phyloP scores from a whole-genome alignment of 345 rosid species.

The Syzygium aromaticum region DNA sequence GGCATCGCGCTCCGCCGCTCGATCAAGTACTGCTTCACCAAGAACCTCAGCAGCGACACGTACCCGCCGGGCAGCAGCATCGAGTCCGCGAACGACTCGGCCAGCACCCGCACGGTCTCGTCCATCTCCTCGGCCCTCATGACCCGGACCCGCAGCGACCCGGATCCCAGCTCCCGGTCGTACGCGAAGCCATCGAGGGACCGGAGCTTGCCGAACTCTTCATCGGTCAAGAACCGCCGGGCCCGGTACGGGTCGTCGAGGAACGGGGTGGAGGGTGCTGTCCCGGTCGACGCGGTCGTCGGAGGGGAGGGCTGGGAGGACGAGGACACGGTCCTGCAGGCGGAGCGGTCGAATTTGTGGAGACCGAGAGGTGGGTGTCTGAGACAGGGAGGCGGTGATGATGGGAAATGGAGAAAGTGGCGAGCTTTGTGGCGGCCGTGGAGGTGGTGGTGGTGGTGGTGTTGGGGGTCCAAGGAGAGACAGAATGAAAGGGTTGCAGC shows the following conservation, averaged over 20 bases:
- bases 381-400: constrained; percentile 18
- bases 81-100: constrained; percentile 84
- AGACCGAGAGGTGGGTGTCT: not conserved
- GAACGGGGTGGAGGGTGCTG: constrained; percentile 20
- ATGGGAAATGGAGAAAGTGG: constrained; percentile 11
- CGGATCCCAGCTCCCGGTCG: constrained; percentile 39
- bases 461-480: constrained; percentile 26
- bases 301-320: constrained; percentile 18
- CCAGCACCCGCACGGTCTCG: constrained; percentile 49
- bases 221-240: constrained; percentile 52
- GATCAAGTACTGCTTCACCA: constrained; percentile 78
- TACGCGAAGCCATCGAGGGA: constrained; percentile 55
- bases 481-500: constrained; percentile 41
- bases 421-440: constrained; percentile 4
- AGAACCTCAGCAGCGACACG: constrained; percentile 49
- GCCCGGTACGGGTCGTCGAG: constrained; percentile 52
- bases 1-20: constrained; percentile 71
- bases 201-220: constrained; percentile 62
- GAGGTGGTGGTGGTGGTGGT: constrained; percentile 6
- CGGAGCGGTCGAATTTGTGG: constrained; percentile 13
- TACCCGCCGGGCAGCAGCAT: constrained; percentile 63
- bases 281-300: constrained; percentile 17
- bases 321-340: constrained; percentile 23
- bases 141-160: constrained; percentile 58
- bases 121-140: constrained; percentile 79